Evolutionary conservation across 495 filamentous ascomycete genomes (phyloP).

Genomic region (Niebla homalea): DNA sequence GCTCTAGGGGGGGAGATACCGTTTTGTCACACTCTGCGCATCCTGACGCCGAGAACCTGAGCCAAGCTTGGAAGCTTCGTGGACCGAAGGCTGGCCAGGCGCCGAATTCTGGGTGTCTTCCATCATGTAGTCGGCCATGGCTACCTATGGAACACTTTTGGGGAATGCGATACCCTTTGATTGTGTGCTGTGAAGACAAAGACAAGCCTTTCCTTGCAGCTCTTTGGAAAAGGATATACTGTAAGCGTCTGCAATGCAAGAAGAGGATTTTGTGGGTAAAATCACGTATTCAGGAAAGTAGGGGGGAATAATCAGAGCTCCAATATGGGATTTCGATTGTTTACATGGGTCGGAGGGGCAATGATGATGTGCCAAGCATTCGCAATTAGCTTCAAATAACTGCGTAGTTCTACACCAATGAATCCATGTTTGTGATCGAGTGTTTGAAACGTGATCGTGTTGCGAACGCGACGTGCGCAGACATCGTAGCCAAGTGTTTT

Average conservation of each 20-base stretch:
- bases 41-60: constrained; percentile 40
- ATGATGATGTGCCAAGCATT: neutral
- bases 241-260: neutral
- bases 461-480: no score
- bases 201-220: neutral
- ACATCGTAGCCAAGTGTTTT: no score
- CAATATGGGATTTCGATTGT: neutral
- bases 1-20: constrained; percentile 33
- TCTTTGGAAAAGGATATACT: neutral
- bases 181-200: neutral
- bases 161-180: neutral
- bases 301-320: neutral
- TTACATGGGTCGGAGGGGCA: neutral
- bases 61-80: constrained; percentile 45
- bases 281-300: neutral
- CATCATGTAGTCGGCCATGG: constrained; percentile 48
- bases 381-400: no score
- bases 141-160: neutral
- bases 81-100: constrained; percentile 39
- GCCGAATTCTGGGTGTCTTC: constrained; percentile 64
- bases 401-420: no score
- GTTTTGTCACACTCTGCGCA: constrained; percentile 66
- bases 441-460: no score
- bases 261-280: no score
- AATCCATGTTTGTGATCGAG: no score